Conservation (phyloP, 805 yeast genomes). For the Lachancea cidri region DNA sequence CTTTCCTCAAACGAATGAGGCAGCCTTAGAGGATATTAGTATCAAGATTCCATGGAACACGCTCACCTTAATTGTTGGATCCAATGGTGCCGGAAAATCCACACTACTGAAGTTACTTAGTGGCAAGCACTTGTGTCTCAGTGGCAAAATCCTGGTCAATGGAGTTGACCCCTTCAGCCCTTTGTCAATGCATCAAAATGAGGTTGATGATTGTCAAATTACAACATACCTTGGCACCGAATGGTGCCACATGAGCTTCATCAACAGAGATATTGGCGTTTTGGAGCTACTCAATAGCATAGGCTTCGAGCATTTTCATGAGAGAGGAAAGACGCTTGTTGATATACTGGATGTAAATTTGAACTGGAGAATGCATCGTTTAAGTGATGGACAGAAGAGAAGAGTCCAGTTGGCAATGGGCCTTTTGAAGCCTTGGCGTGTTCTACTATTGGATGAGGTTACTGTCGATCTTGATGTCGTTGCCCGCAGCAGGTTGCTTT, state of each 20-base stretch:
- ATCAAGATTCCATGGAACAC: conserved; percentile 64
- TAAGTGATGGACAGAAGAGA: conserved; percentile 93
- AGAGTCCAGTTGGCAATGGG: conserved; percentile 95
- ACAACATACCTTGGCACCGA: conserved; percentile 91
- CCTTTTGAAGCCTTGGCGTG: conserved; percentile 81
- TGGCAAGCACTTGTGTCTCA: conserved; percentile 80
- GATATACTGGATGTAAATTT: conserved; percentile 80
- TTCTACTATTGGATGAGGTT: conserved; percentile 87
- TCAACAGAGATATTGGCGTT: conserved; percentile 88
- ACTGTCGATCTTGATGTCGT: conserved; percentile 95
- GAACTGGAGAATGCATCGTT: conserved; percentile 85
- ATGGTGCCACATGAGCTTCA: conserved; percentile 91
- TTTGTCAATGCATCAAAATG: conserved; percentile 31
- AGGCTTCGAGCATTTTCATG: conserved; percentile 72
- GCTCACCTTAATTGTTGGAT: conserved; percentile 78
- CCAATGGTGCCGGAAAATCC: conserved; percentile 97
- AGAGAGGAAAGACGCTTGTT: conserved; percentile 71
- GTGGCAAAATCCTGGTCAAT: conserved; percentile 66
- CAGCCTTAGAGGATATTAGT: conserved; percentile 64
- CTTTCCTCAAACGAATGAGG: conserved; percentile 51
- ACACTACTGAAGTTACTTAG: conserved; percentile 80
- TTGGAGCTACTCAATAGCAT: conserved; percentile 69
- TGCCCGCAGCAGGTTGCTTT: conserved; percentile 70
- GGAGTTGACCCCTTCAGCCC: conserved; percentile 87
- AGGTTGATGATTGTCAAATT: conserved; percentile 40